Evolutionary conservation across 192 early-diverging fungal genomes (phyloP).

Genomic region (Physocladia obscura): DNA sequence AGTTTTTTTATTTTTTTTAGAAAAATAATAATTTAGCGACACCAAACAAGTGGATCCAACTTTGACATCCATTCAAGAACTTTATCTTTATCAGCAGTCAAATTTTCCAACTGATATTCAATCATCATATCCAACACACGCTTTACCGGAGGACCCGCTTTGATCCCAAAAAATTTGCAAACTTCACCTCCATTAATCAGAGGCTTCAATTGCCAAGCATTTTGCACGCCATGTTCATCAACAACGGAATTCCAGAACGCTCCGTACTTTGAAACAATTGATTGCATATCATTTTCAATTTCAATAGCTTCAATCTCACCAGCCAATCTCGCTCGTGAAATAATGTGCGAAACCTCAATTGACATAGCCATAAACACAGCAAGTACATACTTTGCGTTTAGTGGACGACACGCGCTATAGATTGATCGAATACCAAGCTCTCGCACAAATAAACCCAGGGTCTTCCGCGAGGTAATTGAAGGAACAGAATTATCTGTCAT

Average conservation of each 20-base stretch:
- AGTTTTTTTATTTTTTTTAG: not conserved
- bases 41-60: not conserved
- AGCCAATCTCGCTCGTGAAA: not conserved
- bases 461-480: constrained; percentile 9
- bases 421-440: constrained; percentile 28
- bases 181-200: constrained; percentile 67
- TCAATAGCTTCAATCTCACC: not conserved
- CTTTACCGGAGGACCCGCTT: constrained; percentile 70
- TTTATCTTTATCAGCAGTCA: constrained; percentile 23
- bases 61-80: constrained; percentile 1
- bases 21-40: not conserved
- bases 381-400: constrained; percentile 35
- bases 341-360: constrained; percentile 15
- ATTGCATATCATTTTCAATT: not conserved
- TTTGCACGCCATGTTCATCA: not conserved
- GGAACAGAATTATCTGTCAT: not conserved
- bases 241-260: constrained; percentile 19
- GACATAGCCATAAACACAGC: constrained; percentile 31
- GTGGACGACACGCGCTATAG: not conserved
- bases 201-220: not conserved
- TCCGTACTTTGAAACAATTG: constrained; percentile 20
- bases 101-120: constrained; percentile 81
- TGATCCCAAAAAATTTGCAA: constrained; percentile 60
- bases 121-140: constrained; percentile 67
- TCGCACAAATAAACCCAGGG: constrained; percentile 37